Base-by-base conservation (phyloP, 2,329 filamentous ascomycete genomes). In the Fusarium odoratissimum region DNA sequence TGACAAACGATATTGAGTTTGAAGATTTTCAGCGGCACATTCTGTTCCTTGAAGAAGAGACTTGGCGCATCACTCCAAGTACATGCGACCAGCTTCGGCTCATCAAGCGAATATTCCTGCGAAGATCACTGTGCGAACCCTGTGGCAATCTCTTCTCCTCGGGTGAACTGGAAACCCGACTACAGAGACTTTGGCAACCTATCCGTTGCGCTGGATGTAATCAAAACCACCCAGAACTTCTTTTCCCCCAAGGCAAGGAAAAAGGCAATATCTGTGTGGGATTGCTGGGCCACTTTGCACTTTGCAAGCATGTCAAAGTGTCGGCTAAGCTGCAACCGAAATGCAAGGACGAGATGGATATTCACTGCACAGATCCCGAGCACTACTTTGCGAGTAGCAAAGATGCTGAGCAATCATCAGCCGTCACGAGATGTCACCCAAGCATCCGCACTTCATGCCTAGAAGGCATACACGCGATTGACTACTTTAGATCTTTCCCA, bases 381-480 rank as follows among this genome's bases (percentile, higher is more conserved):
- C 60, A 64, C 17, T 13, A 5, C 16, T 6, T 4, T 13, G 4
- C 41, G 16, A 19, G 10, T 13, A 19, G 10, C 8, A 11, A 12
- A 25, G 16, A 3, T 5, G 4, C 0, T 12, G n/a, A 25, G 9
- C 6, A 12, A 1, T 23, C 11, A 2, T 3, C 16, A 23, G 5
- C 2, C 3, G 10, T 44, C 4, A 17, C n/a, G 10, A 8, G n/a
- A 0, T 25, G 5, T 25, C 7, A 8, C 6, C 41, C 41, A 5
- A 0, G 3, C 6, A 44, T 44, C 10, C 16, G 10, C 1, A 12
- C 4, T 10, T 44, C 16, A 25, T 19, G 11, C 16, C 16, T 6
- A 10, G 6, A 3, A 19, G 41, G 2, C 6, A 12, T 12, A 17
- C 7, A 44, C 6, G 5, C 6, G 1, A 25, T 44, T 0, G 6